These are phyloP conservation scores for Aureobasidium lini DNA, from an alignment of 2,329 filamentous ascomycete species.

Conservation along the genomic window DNA sequence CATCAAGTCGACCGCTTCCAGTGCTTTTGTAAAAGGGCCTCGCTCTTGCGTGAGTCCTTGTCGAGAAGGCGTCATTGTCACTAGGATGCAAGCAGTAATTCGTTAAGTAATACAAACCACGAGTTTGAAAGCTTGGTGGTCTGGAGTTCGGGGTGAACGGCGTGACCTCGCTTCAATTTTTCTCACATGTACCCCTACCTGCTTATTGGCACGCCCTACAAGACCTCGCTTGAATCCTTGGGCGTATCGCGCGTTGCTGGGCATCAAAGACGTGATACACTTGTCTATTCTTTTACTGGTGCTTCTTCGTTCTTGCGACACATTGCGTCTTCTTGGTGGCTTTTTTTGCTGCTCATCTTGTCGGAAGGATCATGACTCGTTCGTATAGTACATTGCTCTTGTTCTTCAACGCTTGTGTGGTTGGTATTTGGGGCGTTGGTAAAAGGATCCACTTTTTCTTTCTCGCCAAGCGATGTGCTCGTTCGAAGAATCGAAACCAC, in stretches of 20 bases:
- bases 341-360: not conserved
- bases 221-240: not conserved
- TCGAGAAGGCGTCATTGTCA: conserved; percentile 11
- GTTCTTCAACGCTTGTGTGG: conserved; percentile 1
- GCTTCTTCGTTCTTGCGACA: not conserved
- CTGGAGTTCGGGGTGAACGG: conserved; percentile 1
- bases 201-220: conserved; percentile 3
- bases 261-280: conserved; percentile 8
- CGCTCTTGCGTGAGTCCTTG: conserved; percentile 2
- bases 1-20: not conserved
- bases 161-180: conserved; percentile 5
- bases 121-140: not conserved
- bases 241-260: conserved; percentile 4
- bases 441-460: conserved; percentile 2
- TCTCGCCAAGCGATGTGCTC: not conserved
- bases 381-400: not conserved
- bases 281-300: not conserved
- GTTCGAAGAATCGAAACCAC: not conserved
- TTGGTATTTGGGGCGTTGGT: not conserved
- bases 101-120: conserved; percentile 9
- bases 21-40: conserved; percentile 8
- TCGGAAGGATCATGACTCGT: not conserved
- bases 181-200: not conserved
- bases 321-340: not conserved
- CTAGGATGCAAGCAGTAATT: conserved; percentile 12